These are phyloP conservation scores for Euphorbia peplus DNA, from an alignment of 345 rosid genomes.

Conservation along the genomic window DNA sequence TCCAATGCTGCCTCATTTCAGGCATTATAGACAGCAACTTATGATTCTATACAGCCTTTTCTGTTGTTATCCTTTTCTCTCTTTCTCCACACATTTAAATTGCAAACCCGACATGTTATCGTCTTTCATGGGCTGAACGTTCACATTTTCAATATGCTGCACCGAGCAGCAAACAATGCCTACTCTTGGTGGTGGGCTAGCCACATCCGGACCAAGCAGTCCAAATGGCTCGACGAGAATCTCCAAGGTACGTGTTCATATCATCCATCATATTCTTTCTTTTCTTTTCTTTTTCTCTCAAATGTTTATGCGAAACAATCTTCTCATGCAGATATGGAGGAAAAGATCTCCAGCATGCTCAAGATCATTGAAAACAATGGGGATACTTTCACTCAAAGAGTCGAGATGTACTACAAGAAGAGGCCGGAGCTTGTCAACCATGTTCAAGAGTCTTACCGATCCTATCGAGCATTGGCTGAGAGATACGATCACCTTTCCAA, in stretches of 20 bases:
- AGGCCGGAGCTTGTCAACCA: slow-evolving; percentile 66
- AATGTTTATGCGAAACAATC: background rate
- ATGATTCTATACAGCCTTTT: background rate
- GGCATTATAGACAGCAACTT: background rate
- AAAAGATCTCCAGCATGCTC: slow-evolving; percentile 49
- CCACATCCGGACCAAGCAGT: slow-evolving; percentile 80
- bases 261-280: too few relatives aligned
- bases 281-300: too few relatives aligned
- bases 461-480: slow-evolving; percentile 75
- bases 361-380: slow-evolving; percentile 66
- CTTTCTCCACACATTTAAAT: background rate
- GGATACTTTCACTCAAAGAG: slow-evolving; percentile 67
- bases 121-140: background rate
- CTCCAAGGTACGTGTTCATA: slow-evolving; percentile 46
- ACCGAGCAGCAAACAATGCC: slow-evolving; percentile 74
- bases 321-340: slow-evolving; percentile 61
- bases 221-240: slow-evolving; percentile 83
- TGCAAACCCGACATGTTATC: background rate
- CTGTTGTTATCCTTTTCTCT: background rate
- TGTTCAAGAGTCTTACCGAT: slow-evolving; percentile 62
- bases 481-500: slow-evolving; percentile 59
- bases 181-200: slow-evolving; percentile 98
- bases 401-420: slow-evolving; percentile 70
- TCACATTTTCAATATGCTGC: slow-evolving; percentile 44
- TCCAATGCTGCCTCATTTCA: slow-evolving; percentile 6